A percentile compares a stretch with the other conserved stretches of the same genome.
Evolutionary conservation across 1,139 yeast genomes (phyloP).

Genomic region (Saccharomyces hybrid): DNA sequence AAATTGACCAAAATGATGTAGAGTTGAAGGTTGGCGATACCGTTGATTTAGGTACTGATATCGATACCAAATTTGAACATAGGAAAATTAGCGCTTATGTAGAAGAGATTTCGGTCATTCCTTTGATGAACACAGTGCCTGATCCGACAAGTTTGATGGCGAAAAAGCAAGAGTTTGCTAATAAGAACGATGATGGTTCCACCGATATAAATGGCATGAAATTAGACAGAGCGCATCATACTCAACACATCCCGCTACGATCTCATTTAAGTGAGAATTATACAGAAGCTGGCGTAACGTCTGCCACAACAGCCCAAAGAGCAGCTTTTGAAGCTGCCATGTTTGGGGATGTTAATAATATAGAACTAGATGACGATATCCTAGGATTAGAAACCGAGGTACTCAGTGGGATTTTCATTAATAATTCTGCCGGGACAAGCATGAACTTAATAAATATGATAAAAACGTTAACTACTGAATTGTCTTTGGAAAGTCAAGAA

Average conservation of each 20-base stretch:
- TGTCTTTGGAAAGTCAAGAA: slow-evolving; percentile 41
- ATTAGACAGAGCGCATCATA: not conserved
- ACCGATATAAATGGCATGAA: slow-evolving; percentile 2
- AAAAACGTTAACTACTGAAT: slow-evolving; percentile 40
- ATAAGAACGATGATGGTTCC: slow-evolving; percentile 2
- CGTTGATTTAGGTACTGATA: slow-evolving; percentile 85
- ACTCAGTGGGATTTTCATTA: slow-evolving; percentile 56
- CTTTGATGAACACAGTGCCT: slow-evolving; percentile 29
- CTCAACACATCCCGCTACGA: not conserved
- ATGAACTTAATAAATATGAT: slow-evolving; percentile 45
- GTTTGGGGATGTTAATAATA: slow-evolving; percentile 67
- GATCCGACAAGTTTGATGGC: not conserved
- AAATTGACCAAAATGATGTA: slow-evolving; percentile 49
- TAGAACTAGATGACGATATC: slow-evolving; percentile 50
- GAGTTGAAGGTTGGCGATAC: slow-evolving; percentile 69
- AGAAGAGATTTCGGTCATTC: slow-evolving; percentile 60
- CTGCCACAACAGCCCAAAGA: slow-evolving; percentile 26
- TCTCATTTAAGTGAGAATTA: slow-evolving; percentile 5
- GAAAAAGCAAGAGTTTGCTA: slow-evolving; percentile 8
- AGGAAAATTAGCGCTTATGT: slow-evolving; percentile 77
- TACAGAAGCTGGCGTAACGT: slow-evolving; percentile 9
- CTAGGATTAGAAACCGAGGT: slow-evolving; percentile 49
- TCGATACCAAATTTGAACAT: slow-evolving; percentile 73
- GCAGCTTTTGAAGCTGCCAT: slow-evolving; percentile 62
- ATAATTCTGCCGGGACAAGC: slow-evolving; percentile 52